phyloP scores from a whole-genome alignment of 495 filamentous ascomycete genomes.

The Mycothermus thermophilus region DNA sequence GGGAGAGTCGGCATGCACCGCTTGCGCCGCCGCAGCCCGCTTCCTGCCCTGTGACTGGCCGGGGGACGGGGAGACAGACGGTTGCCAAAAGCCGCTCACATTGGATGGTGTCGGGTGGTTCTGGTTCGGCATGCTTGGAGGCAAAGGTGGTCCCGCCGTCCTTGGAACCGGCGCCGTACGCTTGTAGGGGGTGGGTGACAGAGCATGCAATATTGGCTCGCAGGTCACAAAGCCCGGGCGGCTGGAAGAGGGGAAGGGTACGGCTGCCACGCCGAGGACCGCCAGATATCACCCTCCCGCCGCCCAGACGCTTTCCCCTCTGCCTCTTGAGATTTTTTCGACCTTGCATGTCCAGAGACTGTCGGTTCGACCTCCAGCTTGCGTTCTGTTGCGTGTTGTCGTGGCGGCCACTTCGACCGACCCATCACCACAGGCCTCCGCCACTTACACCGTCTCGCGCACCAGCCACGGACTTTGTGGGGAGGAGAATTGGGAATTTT shows the following conservation, averaged over 20 bases:
- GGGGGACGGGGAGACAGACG: conserved; percentile 6
- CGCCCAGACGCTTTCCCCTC: conserved; percentile 8
- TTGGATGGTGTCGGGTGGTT: conserved; percentile 8
- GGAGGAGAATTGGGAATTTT: conserved; percentile 7
- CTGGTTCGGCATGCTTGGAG: conserved; percentile 8
- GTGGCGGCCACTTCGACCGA: not conserved
- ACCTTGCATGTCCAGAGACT: not conserved
- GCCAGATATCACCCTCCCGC: conserved; percentile 18
- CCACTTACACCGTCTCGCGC: conserved; percentile 6
- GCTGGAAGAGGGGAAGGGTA: conserved; percentile 17
- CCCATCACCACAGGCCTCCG: not conserved
- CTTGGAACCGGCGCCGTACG: conserved; percentile 1
- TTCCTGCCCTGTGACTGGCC: conserved; percentile 15
- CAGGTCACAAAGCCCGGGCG: conserved; percentile 15
- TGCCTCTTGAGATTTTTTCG: conserved; percentile 1
- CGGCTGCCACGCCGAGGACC: conserved; percentile 9
- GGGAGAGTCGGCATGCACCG: conserved; percentile 19
- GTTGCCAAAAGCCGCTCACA: conserved; percentile 15
- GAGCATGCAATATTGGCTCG: conserved; percentile 11
- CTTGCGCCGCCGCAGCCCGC: conserved; percentile 9
- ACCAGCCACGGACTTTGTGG: conserved; percentile 8
- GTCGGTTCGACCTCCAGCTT: not conserved
- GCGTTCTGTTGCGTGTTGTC: not conserved
- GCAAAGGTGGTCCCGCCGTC: conserved; percentile 3
- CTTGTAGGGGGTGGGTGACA: conserved; percentile 3